phyloP scores from a whole-genome alignment of 805 yeast genomes.

The Lipomyces lipofer region DNA sequence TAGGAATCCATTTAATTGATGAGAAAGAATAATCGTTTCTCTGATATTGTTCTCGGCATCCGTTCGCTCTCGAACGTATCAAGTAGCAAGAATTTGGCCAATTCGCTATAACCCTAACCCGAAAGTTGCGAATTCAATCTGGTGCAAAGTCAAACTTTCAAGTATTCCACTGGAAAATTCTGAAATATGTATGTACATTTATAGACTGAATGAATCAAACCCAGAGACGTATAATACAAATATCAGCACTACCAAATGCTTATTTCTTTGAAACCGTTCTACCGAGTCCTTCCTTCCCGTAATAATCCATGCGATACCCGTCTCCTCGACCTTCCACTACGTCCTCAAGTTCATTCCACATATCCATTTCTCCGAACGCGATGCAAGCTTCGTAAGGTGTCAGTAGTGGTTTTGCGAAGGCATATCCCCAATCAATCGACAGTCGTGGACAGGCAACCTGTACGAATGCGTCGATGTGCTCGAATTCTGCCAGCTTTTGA shows the following conservation, averaged over 20 bases:
- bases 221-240: no score
- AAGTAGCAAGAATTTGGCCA: no score
- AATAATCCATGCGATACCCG: conserved; percentile 95
- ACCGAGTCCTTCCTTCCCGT: conserved; percentile 67
- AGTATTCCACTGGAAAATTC: no score
- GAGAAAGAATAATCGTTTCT: no score
- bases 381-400: conserved; percentile 98
- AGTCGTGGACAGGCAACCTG: conserved; percentile 97
- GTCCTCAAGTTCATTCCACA: conserved; percentile 52
- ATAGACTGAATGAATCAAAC: not conserved
- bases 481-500: conserved; percentile 84
- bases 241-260: no score
- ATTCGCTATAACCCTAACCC: no score
- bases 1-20: no score
- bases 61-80: no score
- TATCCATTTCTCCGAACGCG: conserved; percentile 67
- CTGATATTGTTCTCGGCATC: no score
- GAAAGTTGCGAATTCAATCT: no score
- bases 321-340: conserved; percentile 27
- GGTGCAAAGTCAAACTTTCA: no score
- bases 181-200: no score
- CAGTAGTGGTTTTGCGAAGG: conserved; percentile 83
- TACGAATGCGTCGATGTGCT: conserved; percentile 89
- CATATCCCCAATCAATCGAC: conserved; percentile 98
- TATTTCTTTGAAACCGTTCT: conserved; percentile 14